Evolutionary conservation across 208 protist genomes (phyloP).

Genomic region (Wallacemonas sp.): DNA sequence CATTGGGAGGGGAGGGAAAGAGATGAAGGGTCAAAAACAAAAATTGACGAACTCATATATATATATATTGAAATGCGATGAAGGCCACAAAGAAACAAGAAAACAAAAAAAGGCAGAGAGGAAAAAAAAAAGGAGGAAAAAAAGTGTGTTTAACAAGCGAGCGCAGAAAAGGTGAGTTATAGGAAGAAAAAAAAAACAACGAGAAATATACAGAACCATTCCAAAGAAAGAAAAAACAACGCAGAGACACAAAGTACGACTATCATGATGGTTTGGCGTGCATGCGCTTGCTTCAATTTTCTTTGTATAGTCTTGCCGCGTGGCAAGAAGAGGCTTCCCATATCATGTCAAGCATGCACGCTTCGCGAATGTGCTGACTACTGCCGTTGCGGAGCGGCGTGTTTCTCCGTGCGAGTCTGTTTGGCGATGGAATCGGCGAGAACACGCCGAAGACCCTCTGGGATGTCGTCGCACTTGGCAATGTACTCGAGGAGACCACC

Average conservation of each 20-base stretch:
- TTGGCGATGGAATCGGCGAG: conserved; percentile 9
- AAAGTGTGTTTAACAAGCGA: conserved; percentile 9
- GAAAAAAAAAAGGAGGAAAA: not conserved
- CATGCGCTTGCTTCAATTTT: too few species aligned
- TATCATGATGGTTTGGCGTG: too few species aligned
- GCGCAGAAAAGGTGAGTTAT: not conserved
- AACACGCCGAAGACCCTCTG: not conserved
- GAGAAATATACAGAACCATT: too few species aligned
- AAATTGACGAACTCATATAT: conserved; percentile 5
- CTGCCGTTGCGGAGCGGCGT: not conserved
- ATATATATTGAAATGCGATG: not conserved
- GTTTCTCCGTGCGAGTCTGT: not conserved
- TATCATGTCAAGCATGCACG: too few species aligned
- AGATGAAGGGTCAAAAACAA: too few species aligned
- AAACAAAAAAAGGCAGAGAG: conserved; percentile 9
- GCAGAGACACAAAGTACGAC: too few species aligned
- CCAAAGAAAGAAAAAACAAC: not conserved
- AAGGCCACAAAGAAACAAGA: conserved; percentile 7
- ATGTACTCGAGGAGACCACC: conserved; percentile 12
- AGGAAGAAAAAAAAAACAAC: too few species aligned
- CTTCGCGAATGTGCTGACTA: too few species aligned
- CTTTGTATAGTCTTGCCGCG: too few species aligned
- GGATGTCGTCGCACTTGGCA: conserved; percentile 21
- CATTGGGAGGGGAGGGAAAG: too few species aligned
- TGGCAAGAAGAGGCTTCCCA: too few species aligned